Conservation (phyloP, 2,329 filamentous ascomycete genomes). For the Stemphylium beticola region DNA sequence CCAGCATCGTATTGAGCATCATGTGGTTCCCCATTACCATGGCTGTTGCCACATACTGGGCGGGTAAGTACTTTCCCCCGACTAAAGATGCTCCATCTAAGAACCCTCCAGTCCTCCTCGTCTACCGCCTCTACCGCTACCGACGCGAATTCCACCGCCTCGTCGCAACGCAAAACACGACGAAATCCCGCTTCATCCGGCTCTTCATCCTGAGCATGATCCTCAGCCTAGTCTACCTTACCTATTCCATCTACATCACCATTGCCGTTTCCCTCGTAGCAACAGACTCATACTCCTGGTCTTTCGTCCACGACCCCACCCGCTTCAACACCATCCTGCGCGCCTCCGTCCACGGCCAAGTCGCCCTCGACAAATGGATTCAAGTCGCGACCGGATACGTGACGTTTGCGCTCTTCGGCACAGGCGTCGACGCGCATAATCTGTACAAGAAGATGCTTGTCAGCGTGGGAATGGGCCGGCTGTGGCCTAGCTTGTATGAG, state of each 20-base stretch:
- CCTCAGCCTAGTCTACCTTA: slow-evolving; percentile 59
- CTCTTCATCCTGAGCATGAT: slow-evolving; percentile 64
- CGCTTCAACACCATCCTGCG: slow-evolving; percentile 59
- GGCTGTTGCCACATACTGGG: slow-evolving; percentile 61
- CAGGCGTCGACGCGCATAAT: slow-evolving; percentile 63
- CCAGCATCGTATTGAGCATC: slow-evolving; percentile 59
- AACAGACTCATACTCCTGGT: slow-evolving; percentile 60
- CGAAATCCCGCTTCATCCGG: slow-evolving; percentile 66
- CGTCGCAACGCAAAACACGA: slow-evolving; percentile 60
- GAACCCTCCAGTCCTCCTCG: slow-evolving; percentile 58
- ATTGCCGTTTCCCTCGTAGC: slow-evolving; percentile 29
- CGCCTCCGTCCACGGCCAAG: slow-evolving; percentile 52
- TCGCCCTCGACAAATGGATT: slow-evolving; percentile 64
- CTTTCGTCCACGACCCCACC: slow-evolving; percentile 54
- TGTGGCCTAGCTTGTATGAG: slow-evolving; percentile 39
- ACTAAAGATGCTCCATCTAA: background rate
- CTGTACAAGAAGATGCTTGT: slow-evolving; percentile 38
- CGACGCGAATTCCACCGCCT: slow-evolving; percentile 64
- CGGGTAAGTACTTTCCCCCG: slow-evolving; percentile 55
- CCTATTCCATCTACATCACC: slow-evolving; percentile 58
- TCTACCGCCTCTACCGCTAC: slow-evolving; percentile 67
- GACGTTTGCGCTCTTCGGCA: slow-evolving; percentile 69
- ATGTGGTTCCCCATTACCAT: slow-evolving; percentile 65
- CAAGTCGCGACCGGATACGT: slow-evolving; percentile 61
- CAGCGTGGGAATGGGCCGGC: slow-evolving; percentile 33